phyloP scores from a whole-genome alignment of 2,329 filamentous ascomycete genomes.

The Aspergillus ustus region DNA sequence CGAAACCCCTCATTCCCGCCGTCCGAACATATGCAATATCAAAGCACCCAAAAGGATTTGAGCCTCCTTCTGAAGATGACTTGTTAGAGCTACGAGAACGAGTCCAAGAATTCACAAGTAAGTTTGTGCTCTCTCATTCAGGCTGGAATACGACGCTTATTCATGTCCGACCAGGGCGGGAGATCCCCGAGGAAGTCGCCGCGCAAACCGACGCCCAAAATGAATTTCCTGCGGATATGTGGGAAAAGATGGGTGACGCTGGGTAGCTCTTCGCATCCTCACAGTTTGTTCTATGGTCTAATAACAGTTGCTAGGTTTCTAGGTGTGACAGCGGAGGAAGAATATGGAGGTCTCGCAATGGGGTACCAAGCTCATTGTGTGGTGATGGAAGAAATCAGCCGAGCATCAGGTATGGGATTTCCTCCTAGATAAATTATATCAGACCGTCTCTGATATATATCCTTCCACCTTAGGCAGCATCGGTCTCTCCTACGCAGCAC shows the following conservation, averaged over 20 bases:
- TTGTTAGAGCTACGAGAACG: slow-evolving; percentile 79
- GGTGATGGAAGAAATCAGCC: slow-evolving; percentile 91
- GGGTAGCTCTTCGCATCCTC: slow-evolving; percentile 49
- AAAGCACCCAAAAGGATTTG: slow-evolving; percentile 70
- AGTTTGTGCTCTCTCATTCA: slow-evolving; percentile 12
- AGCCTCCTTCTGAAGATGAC: slow-evolving; percentile 71
- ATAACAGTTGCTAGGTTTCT: slow-evolving; percentile 63
- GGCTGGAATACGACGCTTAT: background rate
- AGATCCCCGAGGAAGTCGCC: slow-evolving; percentile 83
- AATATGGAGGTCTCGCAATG: slow-evolving; percentile 85
- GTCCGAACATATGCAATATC: slow-evolving; percentile 59
- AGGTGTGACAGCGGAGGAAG: slow-evolving; percentile 90
- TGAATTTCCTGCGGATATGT: slow-evolving; percentile 88
- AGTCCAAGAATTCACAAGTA: slow-evolving; percentile 82
- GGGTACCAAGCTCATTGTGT: slow-evolving; percentile 97
- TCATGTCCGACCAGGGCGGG: slow-evolving; percentile 60
- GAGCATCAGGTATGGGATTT: slow-evolving; percentile 68
- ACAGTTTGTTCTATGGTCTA: background rate
- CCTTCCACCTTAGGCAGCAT: slow-evolving; percentile 42
- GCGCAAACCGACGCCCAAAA: slow-evolving; percentile 82
- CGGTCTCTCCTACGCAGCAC: slow-evolving; percentile 89
- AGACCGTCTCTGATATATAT: background rate
- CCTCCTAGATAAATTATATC: background rate
- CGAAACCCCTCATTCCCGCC: slow-evolving; percentile 37
- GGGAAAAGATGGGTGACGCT: slow-evolving; percentile 89